Evolutionary conservation across 305 asterid genomes (phyloP).

Genomic region (Ilex paraguariensis): DNA sequence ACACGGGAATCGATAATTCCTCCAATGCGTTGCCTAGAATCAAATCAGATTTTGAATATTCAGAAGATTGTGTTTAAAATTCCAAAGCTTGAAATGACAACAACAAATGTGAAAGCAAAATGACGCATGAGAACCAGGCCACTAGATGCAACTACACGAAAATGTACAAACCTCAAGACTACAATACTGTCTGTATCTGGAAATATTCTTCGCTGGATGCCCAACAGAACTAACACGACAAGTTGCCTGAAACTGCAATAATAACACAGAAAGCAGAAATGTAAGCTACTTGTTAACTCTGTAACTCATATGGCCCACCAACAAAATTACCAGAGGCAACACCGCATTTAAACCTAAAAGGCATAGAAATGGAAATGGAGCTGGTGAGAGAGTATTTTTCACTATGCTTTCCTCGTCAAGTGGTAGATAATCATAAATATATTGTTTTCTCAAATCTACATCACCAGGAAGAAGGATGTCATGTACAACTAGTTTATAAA

Average conservation of each 20-base stretch:
- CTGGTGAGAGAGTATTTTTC: too few relatives aligned
- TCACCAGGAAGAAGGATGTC: too few relatives aligned
- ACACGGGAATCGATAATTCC: conserved; percentile 34
- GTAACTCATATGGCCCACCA: not conserved
- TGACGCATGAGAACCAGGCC: conserved; percentile 1
- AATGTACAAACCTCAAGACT: conserved; percentile 44
- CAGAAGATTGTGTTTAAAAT: not conserved
- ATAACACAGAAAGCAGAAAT: not conserved
- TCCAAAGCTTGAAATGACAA: not conserved
- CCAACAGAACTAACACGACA: conserved; percentile 23
- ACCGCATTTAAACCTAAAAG: not conserved
- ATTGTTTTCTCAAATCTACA: too few relatives aligned
- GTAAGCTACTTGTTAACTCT: not conserved
- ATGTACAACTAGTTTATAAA: too few relatives aligned
- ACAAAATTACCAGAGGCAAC: not conserved
- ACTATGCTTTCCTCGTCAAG: too few relatives aligned
- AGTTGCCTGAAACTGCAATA: conserved; percentile 36
- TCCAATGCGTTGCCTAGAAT: conserved; percentile 37
- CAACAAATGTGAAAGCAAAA: not conserved
- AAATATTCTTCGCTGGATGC: conserved; percentile 34
- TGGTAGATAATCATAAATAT: too few relatives aligned
- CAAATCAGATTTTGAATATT: conserved; percentile 7
- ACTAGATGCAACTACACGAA: not conserved
- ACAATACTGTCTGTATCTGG: conserved; percentile 29
- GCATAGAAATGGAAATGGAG: not conserved